Evolutionary conservation across 2,329 filamentous ascomycete genomes (phyloP), one percentile per base, ranked within the genome.

Genomic region (Epichloe typhina): DNA sequence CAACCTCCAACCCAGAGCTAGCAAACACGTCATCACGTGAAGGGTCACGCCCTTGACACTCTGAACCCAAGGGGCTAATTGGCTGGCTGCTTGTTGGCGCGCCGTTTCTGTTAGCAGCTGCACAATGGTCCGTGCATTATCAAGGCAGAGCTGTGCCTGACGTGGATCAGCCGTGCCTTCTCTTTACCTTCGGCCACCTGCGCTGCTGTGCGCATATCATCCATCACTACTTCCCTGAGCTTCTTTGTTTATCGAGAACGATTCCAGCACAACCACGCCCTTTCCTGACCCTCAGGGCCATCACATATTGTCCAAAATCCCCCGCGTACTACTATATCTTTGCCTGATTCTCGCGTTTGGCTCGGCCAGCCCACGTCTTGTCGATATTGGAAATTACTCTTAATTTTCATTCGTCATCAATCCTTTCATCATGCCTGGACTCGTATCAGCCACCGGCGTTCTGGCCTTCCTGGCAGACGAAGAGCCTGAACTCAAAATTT

Each of bases 381-480:
- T 31, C 23, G 35, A 31, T 40, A 26, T 17, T 8, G 37, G 31
- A 50, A 41, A 5, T 9, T 17, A 36, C 48, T 47, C 51, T 52
- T 54, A 52, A 36, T 11, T 33, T 35, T 37, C 21, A n/a, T 33
- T 42, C 42, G 26, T 42, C 40, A 19, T 36, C 49, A 43, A 19
- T 21, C 8, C 31, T 31, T 44, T 43, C 42, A 74, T 62, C 54
- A 98, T 97, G 93, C 87, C 93, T 66, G 88, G 87, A 67, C 80
- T 97, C 66, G 88, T 90, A 64, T 96, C 91, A 60, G 93, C 93
- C 59, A 91, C 88, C 59, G 93, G 93, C 69, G 83, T 98, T 53
- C 81, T 98, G 66, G 91, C 89, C 72, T 96, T 96, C 69, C 80
- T 98, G 56, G 86, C 88, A 59, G 93, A 98, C 66, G 89, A 94